Evolutionary conservation across 1,284 basidiomycete species (phyloP).

Genomic region (Melampsora americana): DNA sequence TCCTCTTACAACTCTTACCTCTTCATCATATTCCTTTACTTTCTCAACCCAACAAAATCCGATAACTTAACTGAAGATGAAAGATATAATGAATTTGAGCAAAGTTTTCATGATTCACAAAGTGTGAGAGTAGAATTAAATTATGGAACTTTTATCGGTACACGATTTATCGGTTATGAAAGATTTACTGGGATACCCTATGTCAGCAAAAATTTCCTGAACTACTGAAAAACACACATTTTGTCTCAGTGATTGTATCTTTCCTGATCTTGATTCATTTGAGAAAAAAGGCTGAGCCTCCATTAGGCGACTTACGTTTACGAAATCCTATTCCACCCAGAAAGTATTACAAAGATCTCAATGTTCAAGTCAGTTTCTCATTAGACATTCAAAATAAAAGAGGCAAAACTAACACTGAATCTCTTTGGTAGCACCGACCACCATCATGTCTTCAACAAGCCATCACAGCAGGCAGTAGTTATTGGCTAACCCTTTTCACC

Average conservation of each 20-base stretch:
- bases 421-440: not conserved
- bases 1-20: too few species aligned
- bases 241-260: too few species aligned
- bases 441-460: not conserved
- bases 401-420: not conserved
- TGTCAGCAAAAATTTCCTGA: too few species aligned
- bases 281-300: slow-evolving; percentile 25
- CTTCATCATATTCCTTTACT: too few species aligned
- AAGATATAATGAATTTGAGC: not conserved
- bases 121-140: slow-evolving; percentile 12
- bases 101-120: not conserved
- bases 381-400: not conserved
- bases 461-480: not conserved
- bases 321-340: slow-evolving; percentile 37
- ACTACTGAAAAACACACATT: too few species aligned
- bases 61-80: too few species aligned
- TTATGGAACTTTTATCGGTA: slow-evolving; percentile 40
- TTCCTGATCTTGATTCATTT: not conserved
- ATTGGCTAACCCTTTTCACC: not conserved
- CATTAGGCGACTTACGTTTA: slow-evolving; percentile 23
- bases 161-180: slow-evolving; percentile 11
- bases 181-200: slow-evolving; percentile 38
- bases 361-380: not conserved
- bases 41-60: too few species aligned
- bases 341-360: slow-evolving; percentile 1